Evolutionary conservation across 2,329 filamentous ascomycete genomes (phyloP), one percentile per base, ranked within the genome.

Genomic region (Pseudomassariella vexata): DNA sequence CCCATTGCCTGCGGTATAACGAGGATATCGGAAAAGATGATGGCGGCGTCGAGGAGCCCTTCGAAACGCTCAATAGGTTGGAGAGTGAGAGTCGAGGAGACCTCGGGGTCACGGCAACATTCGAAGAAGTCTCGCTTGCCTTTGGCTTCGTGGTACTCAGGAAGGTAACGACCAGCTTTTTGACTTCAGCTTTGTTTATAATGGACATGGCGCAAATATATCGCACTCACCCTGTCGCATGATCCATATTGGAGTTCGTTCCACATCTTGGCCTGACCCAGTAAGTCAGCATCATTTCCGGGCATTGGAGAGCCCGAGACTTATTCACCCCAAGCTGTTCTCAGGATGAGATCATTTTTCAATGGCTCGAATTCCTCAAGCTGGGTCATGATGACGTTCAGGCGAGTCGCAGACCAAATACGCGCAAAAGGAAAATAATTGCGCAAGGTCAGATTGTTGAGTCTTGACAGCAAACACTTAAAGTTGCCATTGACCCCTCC

Each of bases 1-100:
- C 92, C 92, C 78, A 98, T 85, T 19, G 92, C 92, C 65, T 98
- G 92, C 0, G 92, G 92, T 41, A 98, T 89, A 27, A 98, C 92
- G 22, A 98, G 77, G 45, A 98, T 98, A 57, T 98, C 92, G 35
- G 87, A 95, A 71, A 98, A 98, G 60, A 98, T 98, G 52, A 98
- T 98, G 38, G 92, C 89, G 18, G 88, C 90, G 60, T 98, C 92
- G 48, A 98, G 78, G 40, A 98, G 80, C 25, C 88, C 89, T 24
- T 74, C 81, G 56, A 81, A 98, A 32, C 92, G 87, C 49, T 95
- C 88, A 50, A 98, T 81, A 32, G 92, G 92, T 62, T 98, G 92
- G 18, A 98, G 75, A 5, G 92, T 98, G 48, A 98, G 68, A 23
- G 85, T 94, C 19, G 88, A 95, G 30, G 92, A 87, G 42, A 96